A percentile compares a stretch with the other conserved stretches of the same genome.
Conservation (phyloP, 139 green algal species). For the Raphidocelis subcapitata region DNA sequence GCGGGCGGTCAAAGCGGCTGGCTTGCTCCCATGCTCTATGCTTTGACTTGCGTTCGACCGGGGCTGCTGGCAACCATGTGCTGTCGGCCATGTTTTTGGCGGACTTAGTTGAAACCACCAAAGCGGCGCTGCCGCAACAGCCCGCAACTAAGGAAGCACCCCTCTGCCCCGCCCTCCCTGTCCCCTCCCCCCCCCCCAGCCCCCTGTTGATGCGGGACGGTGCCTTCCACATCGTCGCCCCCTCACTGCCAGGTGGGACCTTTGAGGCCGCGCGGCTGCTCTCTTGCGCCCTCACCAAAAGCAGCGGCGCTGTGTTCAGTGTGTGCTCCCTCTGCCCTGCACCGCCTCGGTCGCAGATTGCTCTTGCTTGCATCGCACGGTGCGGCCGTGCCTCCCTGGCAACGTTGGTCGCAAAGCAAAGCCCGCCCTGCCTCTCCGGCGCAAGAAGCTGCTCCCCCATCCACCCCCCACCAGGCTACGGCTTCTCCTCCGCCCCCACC, state of each 20-base stretch:
- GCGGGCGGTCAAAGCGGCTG: not conserved
- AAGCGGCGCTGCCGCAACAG: not conserved
- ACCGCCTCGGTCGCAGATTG: not conserved
- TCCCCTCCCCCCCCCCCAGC: no score
- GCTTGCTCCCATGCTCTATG: no score
- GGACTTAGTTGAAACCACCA: not conserved
- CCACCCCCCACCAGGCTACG: conserved; percentile 7
- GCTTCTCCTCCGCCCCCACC: conserved; percentile 17
- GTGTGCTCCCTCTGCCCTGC: not conserved
- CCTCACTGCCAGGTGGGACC: conserved; percentile 25
- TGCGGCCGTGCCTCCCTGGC: not conserved
- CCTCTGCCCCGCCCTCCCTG: no score
- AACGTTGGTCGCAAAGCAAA: not conserved
- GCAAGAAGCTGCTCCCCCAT: not conserved
- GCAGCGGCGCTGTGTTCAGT: not conserved
- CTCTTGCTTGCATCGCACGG: not conserved
- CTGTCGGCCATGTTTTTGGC: no score
- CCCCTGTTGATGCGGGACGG: not conserved
- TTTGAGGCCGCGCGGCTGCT: no score
- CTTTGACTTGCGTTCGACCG: no score
- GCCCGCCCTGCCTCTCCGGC: not conserved
- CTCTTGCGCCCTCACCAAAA: not conserved
- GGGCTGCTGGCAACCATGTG: no score
- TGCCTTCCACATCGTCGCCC: conserved; percentile 18
- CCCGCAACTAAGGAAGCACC: not conserved